Conservation (phyloP, 805 yeast genomes). For the Monosporozyma yasuniensis region DNA sequence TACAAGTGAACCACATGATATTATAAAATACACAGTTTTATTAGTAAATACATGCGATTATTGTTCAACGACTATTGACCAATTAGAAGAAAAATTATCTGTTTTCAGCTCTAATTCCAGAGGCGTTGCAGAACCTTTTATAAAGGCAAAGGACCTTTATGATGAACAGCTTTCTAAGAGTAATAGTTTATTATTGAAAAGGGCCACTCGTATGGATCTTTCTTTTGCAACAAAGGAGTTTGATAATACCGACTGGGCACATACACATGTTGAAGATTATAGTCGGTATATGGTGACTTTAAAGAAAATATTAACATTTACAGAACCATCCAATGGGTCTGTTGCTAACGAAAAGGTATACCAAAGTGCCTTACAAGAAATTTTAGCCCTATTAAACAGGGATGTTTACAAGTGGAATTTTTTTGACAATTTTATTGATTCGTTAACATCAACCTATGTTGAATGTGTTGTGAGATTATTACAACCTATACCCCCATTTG, state of each 20-base stretch:
- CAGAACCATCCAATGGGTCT: slow-evolving; percentile 6
- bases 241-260: slow-evolving; percentile 65
- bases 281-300: slow-evolving; percentile 62
- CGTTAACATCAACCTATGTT: slow-evolving; percentile 46
- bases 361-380: slow-evolving; percentile 24
- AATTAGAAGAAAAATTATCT: slow-evolving; percentile 55
- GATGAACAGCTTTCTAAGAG: slow-evolving; percentile 50
- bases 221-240: slow-evolving; percentile 79
- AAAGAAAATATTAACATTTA: slow-evolving; percentile 33
- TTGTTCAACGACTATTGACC: slow-evolving; percentile 67
- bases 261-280: slow-evolving; percentile 57
- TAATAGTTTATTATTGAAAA: slow-evolving; percentile 44
- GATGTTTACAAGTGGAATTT: slow-evolving; percentile 64
- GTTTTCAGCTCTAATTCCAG: slow-evolving; percentile 35
- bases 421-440: slow-evolving; percentile 68
- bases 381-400: slow-evolving; percentile 53
- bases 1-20: slow-evolving; percentile 35
- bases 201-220: slow-evolving; percentile 48
- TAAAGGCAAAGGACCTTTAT: slow-evolving; percentile 46
- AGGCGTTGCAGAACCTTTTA: slow-evolving; percentile 42
- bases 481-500: slow-evolving; percentile 59
- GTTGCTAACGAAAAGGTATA: slow-evolving; percentile 32
- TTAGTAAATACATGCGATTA: slow-evolving; percentile 86
- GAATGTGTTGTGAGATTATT: slow-evolving; percentile 45
- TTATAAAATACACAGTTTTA: slow-evolving; percentile 57